Percentiles rank a stretch among this genome's conserved stretches.
These are phyloP conservation scores for Casuarina glauca DNA, from an alignment of 306 rosid species.

Conservation along the genomic window DNA sequence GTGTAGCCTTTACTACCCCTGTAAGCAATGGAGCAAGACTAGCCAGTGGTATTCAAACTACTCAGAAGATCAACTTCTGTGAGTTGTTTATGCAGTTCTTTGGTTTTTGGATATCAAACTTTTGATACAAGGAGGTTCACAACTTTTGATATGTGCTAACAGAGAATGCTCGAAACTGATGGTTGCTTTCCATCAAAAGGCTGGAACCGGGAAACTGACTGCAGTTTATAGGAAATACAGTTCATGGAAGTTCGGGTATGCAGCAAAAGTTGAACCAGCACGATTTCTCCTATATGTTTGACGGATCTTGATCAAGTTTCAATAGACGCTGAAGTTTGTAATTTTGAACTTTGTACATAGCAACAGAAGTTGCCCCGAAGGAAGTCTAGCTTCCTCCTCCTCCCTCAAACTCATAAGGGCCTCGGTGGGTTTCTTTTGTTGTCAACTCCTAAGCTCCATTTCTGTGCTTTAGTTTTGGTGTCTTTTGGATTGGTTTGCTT, in stretches of 20 bases:
- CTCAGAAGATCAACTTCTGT: constrained; percentile 71
- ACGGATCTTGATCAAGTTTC: not conserved
- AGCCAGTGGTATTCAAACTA: constrained; percentile 64
- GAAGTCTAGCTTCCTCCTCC: not conserved
- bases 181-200: constrained; percentile 72
- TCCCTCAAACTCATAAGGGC: not conserved
- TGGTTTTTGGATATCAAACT: not conserved
- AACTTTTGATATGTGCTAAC: not conserved
- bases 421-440: not conserved
- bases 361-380: constrained; percentile 32
- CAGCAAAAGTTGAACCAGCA: constrained; percentile 63
- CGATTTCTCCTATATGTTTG: constrained; percentile 27
- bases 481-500: not conserved
- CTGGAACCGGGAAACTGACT: constrained; percentile 51
- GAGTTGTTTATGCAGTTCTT: constrained; percentile 27
- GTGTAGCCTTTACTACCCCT: constrained; percentile 41
- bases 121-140: not conserved
- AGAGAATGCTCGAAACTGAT: constrained; percentile 82
- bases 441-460: not conserved
- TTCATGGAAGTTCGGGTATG: constrained; percentile 62
- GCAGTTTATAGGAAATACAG: constrained; percentile 51
- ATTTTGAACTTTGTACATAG: not conserved
- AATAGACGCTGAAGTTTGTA: not conserved
- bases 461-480: not conserved
- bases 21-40: constrained; percentile 74